Evolutionary conservation across 441 rosid genomes (phyloP), one percentile per base, ranked within the genome.

Genomic region (Erysimum pusillum): DNA sequence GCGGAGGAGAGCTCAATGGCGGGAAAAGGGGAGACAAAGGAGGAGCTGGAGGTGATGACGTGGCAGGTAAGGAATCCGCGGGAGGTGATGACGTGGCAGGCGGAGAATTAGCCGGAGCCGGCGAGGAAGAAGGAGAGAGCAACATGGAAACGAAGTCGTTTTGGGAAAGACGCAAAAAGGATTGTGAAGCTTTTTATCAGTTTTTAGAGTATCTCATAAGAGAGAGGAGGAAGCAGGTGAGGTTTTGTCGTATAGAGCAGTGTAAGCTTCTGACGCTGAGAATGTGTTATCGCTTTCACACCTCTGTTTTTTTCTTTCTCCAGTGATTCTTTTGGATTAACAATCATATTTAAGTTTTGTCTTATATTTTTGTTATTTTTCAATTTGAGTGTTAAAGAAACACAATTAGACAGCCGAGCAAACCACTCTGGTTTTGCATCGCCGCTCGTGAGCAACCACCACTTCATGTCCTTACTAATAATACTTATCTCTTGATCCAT

Each of bases 71-170:
- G 28, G 71, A 71, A 58, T 53, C 69, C 2, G 39, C 4, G 3
- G 73, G 63, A 60, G 78, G 68, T 25, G 65, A 61, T 59, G 73
- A 65, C 17, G 51, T 22, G 53, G 74, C 44, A 17, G 66, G 75
- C 3, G 80, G 80, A 11, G 73, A 73, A 57, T 41, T 61, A 1
- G 42, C 63, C 38, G 84, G 78, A 28, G 84, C 9, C 14, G 79
- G 86, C 36, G 87, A 68, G 42, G 76, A 12, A 66, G 44, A 61
- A 67, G 77, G 81, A 60, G 81, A 73, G 52, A 78, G 77, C 44
- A 32, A 73, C 74, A 78, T 78, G 0, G 22, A 71, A 72, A 42
- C 11, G 77, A 20, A 2, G 35, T 0, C 77, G 69, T 56, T 45
- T 9, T 0, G 54, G 17, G 60, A 46, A n/a, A 0, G 20, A 46